Base-by-base conservation (phyloP, 331 rosid species). In the Stylosanthes scabra region DNA sequence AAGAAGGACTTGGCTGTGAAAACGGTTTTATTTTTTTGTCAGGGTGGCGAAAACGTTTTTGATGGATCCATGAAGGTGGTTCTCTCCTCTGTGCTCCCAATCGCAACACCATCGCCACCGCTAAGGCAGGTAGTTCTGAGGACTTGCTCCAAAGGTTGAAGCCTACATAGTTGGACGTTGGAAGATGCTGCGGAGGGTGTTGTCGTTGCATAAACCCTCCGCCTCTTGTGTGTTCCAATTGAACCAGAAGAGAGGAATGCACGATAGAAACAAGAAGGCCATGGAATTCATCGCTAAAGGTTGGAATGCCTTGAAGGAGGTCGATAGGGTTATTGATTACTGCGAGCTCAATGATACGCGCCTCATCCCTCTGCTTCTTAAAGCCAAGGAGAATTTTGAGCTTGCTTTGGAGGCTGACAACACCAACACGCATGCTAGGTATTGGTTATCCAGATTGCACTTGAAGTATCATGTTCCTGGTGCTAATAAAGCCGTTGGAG, bases 401-500 rank as follows among this genome's bases (percentile, higher is more conserved):
- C 78, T 94, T 87, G 97, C 99, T 80, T 74, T 89, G 71, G 97
- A 91, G 77, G 88, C 84, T 11, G 99, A 94, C 71, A 94, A 86
- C 59, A 59, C 87, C 10, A 94, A 87, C 66, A 90, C 96, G 63
- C 97, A 90, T 74, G 96, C 97, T 28, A 85, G 93, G 60, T 87
- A 81, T 89, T 91, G 99, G 99, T 66, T 94, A 89, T 74, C 93
- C 55, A 89, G 83, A 80, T 80, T 91, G 83, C 97, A 94, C 76
- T 78, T 91, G 96, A 94, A 90, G 80, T 94, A 94, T 71, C 96
- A 91, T 80, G 93, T 91, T 58, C 99, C 96, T 0, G 96, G 95
- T 52, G 85, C 81, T 41, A 89, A 91, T 68, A 87, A 84, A 82
- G 96, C 96, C 41, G 68, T 89, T 96, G 99, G 96, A 45, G 97